These are phyloP conservation scores for Neurospora cerealis DNA, from an alignment of 495 filamentous ascomycete genomes.

Conservation along the genomic window DNA sequence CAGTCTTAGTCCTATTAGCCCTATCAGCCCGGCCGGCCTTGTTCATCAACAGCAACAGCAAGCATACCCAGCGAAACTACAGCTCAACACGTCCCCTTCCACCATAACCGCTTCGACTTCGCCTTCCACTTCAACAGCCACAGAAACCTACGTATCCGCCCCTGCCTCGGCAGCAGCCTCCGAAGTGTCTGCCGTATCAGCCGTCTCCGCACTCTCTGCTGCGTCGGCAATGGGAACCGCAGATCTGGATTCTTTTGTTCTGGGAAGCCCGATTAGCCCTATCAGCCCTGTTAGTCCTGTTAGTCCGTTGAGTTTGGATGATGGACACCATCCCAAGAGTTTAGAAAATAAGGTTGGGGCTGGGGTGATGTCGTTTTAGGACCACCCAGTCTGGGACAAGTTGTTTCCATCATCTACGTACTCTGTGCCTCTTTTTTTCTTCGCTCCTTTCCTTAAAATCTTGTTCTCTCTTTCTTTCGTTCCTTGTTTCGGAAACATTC, in stretches of 20 bases:
- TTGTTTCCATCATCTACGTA: too few relatives aligned
- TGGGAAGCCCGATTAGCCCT: conserved; percentile 1
- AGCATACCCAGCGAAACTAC: not conserved
- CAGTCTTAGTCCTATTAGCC: not conserved
- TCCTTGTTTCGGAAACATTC: too few relatives aligned
- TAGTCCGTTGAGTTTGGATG: conserved; percentile 3
- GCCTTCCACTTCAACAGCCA: not conserved
- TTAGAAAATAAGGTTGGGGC: not conserved
- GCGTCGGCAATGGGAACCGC: not conserved
- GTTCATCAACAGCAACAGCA: not conserved
- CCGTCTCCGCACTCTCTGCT: not conserved
- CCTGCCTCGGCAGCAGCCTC: not conserved
- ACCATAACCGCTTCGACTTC: not conserved
- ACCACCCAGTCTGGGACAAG: too few relatives aligned
- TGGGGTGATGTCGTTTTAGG: not conserved
- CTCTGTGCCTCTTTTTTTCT: too few relatives aligned
- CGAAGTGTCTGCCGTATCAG: not conserved
- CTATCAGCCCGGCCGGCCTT: not conserved
- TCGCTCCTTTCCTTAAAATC: too few relatives aligned
- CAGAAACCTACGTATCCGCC: not conserved
- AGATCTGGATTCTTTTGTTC: not conserved
- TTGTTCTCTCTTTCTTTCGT: too few relatives aligned
- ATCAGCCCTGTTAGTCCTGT: conserved; percentile 6
- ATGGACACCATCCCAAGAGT: not conserved
- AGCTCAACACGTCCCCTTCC: not conserved